Conservation (phyloP, 805 yeast species). For the Suhomyces vadensis region DNA sequence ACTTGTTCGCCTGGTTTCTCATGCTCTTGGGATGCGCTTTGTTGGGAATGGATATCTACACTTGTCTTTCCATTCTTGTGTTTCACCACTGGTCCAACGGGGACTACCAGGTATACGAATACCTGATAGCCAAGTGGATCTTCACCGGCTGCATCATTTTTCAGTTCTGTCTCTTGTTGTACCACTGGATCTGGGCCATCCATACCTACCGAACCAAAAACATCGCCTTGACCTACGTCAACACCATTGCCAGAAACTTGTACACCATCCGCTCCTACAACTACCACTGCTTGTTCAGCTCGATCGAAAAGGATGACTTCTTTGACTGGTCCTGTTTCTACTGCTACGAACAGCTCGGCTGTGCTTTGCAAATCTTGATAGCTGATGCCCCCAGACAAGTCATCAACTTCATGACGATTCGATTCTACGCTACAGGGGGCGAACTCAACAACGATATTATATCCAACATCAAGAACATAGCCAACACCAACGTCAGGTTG, state of each 20-base stretch:
- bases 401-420: slow-evolving; percentile 71
- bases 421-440: slow-evolving; percentile 50
- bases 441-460: slow-evolving; percentile 41
- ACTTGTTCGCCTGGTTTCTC: slow-evolving; percentile 44
- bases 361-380: slow-evolving; percentile 58
- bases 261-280: slow-evolving; percentile 60
- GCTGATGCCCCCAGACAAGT: slow-evolving; percentile 90
- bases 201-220: slow-evolving; percentile 58
- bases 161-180: slow-evolving; percentile 57
- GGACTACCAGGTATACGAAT: slow-evolving; percentile 45
- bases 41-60: slow-evolving; percentile 71
- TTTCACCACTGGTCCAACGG: slow-evolving; percentile 67
- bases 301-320: slow-evolving; percentile 60
- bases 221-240: slow-evolving; percentile 70
- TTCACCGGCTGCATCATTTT: slow-evolving; percentile 78
- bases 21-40: slow-evolving; percentile 54
- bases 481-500: slow-evolving; percentile 60
- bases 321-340: slow-evolving; percentile 70
- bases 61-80: slow-evolving; percentile 72
- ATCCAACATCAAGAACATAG: slow-evolving; percentile 53
- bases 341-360: slow-evolving; percentile 63
- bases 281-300: slow-evolving; percentile 70
- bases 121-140: slow-evolving; percentile 65
- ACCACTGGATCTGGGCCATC: slow-evolving; percentile 59
- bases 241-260: slow-evolving; percentile 57